Conservation (phyloP, 257 asterid species). For the Osmanthus fragrans region DNA sequence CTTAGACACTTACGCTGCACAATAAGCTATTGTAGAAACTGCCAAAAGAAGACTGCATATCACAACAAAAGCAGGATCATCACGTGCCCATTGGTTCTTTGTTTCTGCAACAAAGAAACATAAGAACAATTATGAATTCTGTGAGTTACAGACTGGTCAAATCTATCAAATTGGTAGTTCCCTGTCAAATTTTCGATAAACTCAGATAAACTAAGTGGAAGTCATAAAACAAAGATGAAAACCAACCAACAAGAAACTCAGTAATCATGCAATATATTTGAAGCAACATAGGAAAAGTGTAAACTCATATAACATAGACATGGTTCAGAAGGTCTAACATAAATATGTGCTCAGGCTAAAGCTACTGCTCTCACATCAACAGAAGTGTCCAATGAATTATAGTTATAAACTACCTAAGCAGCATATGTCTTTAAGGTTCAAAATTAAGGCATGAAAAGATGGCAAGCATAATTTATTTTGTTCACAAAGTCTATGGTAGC, state of each 20-base stretch:
- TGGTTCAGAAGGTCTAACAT: background rate
- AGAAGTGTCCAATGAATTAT: background rate
- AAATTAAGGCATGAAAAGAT: background rate
- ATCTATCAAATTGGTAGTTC: constrained; percentile 10
- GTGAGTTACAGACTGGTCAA: constrained; percentile 8
- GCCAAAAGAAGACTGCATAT: constrained; percentile 51
- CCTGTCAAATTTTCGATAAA: background rate
- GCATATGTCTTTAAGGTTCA: background rate
- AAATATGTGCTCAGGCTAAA: background rate
- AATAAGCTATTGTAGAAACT: constrained; percentile 47
- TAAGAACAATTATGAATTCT: constrained; percentile 5
- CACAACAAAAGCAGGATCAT: constrained; percentile 60
- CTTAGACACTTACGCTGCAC: constrained; percentile 46
- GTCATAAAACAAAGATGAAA: background rate
- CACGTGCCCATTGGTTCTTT: constrained; percentile 66
- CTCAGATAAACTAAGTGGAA: background rate
- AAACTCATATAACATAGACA: background rate
- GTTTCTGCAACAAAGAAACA: constrained; percentile 63
- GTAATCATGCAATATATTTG: constrained; percentile 3
- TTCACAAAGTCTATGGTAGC: background rate
- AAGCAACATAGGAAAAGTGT: background rate
- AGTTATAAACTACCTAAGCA: background rate
- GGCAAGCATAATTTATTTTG: background rate
- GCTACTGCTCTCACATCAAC: background rate
- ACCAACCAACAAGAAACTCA: background rate